Conservation (phyloP, 192 early-diverging fungal genomes). For the Chytriomyces confervae region DNA sequence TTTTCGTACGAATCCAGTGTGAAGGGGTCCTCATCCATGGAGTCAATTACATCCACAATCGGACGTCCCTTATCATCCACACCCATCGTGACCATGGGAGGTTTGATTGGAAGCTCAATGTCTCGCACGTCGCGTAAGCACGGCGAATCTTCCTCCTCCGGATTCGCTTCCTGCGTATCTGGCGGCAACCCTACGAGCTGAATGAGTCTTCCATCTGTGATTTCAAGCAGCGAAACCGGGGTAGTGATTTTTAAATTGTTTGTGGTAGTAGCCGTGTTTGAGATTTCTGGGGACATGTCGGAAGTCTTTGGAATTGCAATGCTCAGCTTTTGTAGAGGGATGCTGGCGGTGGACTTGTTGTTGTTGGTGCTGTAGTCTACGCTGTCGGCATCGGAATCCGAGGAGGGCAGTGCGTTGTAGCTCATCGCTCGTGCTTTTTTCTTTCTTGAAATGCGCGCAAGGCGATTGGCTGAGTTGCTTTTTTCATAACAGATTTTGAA, state of each 20-base stretch:
- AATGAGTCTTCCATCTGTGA: conserved; percentile 32
- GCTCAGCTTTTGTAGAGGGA: background rate
- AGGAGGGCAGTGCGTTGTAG: background rate
- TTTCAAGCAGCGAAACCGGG: background rate
- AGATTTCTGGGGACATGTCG: background rate
- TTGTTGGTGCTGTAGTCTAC: background rate
- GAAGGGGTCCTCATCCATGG: conserved; percentile 73
- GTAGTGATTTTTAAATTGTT: background rate
- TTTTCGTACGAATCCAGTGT: conserved; percentile 70
- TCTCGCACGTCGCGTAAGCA: conserved; percentile 33
- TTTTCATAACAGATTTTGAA: too few relatives aligned
- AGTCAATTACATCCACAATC: conserved; percentile 65
- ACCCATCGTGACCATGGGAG: conserved; percentile 29
- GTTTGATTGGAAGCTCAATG: conserved; percentile 36
- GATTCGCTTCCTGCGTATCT: background rate
- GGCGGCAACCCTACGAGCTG: conserved; percentile 44
- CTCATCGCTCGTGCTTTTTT: background rate
- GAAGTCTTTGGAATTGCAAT: background rate
- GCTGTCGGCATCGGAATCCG: background rate
- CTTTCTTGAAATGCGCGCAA: too few relatives aligned
- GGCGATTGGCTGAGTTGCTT: too few relatives aligned
- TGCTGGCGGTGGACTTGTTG: background rate
- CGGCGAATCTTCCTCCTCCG: conserved; percentile 32
- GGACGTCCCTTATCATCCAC: conserved; percentile 31
- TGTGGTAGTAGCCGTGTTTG: background rate